Base-by-base conservation (phyloP, 148 eudicot genomes). In the Polygonum aviculare region DNA sequence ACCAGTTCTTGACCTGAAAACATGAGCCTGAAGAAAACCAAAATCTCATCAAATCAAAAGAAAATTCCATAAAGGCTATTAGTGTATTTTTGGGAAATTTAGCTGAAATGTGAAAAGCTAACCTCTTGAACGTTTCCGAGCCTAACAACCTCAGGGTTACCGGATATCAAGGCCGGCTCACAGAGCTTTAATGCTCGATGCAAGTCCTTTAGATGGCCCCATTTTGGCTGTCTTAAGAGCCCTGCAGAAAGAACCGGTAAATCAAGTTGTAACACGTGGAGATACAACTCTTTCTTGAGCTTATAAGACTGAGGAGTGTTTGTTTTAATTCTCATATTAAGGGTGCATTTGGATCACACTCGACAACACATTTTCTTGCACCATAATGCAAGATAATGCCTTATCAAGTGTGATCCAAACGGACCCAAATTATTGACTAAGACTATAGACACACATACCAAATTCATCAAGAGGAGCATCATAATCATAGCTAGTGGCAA, bases 391-490 rank as follows among this genome's bases (percentile, higher is more conserved):
- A 3, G 41, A 39, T 3, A 39, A 39, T 39, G 41, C 41, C 41
- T 39, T 44, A 44, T 44, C 47, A 44, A 44, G 47, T 44, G 47
- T 44, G 6, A 44, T 44, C 47, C 9, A 44, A 7, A 44, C 9
- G 47, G 47, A 44, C 47, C 47, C 45, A 2, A 44, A 41, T 19
- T 12, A 0, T 21, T 22, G 11, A 21, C 26, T 60, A 11, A 44
- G 21, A 15, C 21, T 12, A 11, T 7, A 31, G 2, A 21, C 1
- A 51, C 35, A 44, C 80, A 31, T 88, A 91, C 93, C 93, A 69
- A 69, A 89, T 83, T 91, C 97, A 80, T 91, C 97, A 18, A 91
- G 84, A 76, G 97, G 97, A 78, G 93, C 93, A 82, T 91, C 97
- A 74, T 91, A 91, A 74, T 91, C 97, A 79, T 91, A 91, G 82